Base-by-base conservation (phyloP, 495 filamentous ascomycete genomes). In the Hypoxylon crocopeplum region DNA sequence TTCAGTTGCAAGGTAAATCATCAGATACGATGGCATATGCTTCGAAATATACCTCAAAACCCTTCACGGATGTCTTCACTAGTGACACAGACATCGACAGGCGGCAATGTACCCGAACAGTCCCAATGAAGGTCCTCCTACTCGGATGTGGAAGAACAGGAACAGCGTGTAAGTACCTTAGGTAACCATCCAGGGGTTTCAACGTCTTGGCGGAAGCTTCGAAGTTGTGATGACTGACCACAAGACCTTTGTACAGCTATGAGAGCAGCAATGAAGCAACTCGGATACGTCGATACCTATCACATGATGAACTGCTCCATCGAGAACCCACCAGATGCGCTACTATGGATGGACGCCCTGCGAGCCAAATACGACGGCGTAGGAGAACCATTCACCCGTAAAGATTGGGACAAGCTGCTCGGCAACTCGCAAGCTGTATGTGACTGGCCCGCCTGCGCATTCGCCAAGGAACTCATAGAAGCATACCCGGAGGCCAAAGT, bases 401-500 rank as follows among this genome's bases (percentile, higher is more conserved):
- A 83, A 67, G 83, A 89, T 69, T 88, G 83, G 82, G 86, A 89
- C 67, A 79, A 84, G 72, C 77, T 89, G 10, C 72, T 89, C 33
- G 86, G 86, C 46, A 78, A 86, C 65, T 85, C 42, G 15, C 71
- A 77, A 75, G 84, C 85, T 36, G 82, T 88, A 19, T 86, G 80
- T 68, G 86, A 89, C 75, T 83, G 82, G 79, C 85, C 86, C 7
- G 84, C 84, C 34, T 83, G 81, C 44, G 82, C 83, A 24, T 88
- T 88, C 59, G 84, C 82, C 39, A 79, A 83, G 62, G 86, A 89
- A 68, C 73, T 89, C 27, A 86, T 88, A 25, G 84, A 83, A 40
- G 84, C 85, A 11, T 89, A 89, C 59, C 86, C 86, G 11, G 86
- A 89, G 37, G 86, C 86, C 27, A 89, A 89, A 68, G 82, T 89